Evolutionary conservation across 495 filamentous ascomycete genomes (phyloP).

Genomic region (Penicillium arizonense): DNA sequence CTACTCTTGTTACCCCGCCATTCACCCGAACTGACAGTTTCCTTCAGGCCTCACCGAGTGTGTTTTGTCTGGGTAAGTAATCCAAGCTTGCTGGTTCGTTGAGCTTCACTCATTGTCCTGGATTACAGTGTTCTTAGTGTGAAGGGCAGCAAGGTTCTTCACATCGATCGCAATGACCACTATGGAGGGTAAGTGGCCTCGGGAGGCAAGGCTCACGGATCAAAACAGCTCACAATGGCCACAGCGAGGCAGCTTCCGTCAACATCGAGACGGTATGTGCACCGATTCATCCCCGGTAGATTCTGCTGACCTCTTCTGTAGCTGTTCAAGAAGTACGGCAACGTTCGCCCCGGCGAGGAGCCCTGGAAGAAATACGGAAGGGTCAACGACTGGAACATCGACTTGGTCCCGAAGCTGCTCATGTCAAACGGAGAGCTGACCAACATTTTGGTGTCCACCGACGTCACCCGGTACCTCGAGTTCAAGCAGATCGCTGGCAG

Average conservation of each 20-base stretch:
- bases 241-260: conserved; percentile 85
- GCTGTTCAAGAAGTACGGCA: conserved; percentile 95
- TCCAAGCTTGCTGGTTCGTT: neutral
- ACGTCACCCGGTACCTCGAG: conserved; percentile 95
- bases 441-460: conserved; percentile 94
- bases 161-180: conserved; percentile 98
- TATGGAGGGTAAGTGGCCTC: conserved; percentile 81
- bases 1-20: conserved; percentile 34
- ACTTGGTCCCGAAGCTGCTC: conserved; percentile 94
- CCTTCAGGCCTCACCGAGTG: conserved; percentile 89
- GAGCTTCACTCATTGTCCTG: neutral
- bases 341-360: conserved; percentile 75
- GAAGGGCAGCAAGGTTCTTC: conserved; percentile 97
- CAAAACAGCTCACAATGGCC: conserved; percentile 20
- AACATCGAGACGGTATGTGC: conserved; percentile 82
- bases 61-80: conserved; percentile 85
- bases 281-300: neutral
- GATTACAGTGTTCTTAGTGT: conserved; percentile 84
- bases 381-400: conserved; percentile 99
- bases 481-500: conserved; percentile 98
- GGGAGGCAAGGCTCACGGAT: conserved; percentile 12
- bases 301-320: conserved; percentile 34
- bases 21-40: conserved; percentile 32
- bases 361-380: conserved; percentile 97
- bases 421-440: conserved; percentile 99